These are phyloP conservation scores for Leishmania martiniquensis DNA, from an alignment of 208 protist species.

Conservation along the genomic window DNA sequence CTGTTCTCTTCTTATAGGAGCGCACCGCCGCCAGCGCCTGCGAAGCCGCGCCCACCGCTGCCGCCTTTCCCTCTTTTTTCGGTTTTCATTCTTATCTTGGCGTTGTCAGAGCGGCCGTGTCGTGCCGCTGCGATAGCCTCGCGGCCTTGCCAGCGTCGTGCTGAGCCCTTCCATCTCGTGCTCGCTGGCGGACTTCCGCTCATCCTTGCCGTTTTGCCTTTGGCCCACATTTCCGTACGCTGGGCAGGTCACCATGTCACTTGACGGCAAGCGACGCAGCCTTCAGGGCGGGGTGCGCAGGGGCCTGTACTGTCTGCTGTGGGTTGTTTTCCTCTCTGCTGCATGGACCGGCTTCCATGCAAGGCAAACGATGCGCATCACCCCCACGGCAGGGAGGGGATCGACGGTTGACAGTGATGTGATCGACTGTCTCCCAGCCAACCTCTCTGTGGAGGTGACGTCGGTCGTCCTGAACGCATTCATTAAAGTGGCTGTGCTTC, in stretches of 20 bases:
- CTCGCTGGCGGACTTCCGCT: background rate
- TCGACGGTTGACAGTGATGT: background rate
- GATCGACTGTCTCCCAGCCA: background rate
- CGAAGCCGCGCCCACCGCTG: too few relatives aligned
- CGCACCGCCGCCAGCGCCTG: too few relatives aligned
- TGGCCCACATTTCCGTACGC: background rate
- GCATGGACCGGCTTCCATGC: background rate
- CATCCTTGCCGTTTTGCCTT: background rate
- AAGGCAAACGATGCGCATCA: background rate
- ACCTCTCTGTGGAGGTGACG: conserved; percentile 17
- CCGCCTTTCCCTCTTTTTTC: too few relatives aligned
- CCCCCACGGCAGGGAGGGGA: too few relatives aligned
- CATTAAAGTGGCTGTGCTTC: conserved; percentile 10
- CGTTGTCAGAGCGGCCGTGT: too few relatives aligned
- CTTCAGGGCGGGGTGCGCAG: background rate
- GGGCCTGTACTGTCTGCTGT: background rate
- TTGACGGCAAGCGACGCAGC: background rate
- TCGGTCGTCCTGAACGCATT: conserved; percentile 21
- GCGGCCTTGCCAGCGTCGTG: background rate
- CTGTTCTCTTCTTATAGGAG: too few relatives aligned
- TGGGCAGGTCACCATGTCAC: background rate
- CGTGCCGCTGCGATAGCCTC: background rate
- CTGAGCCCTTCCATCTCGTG: background rate
- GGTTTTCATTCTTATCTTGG: background rate
- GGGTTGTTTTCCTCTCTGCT: background rate